Base-by-base conservation (phyloP, 1,139 yeast genomes). In the Yamadazyma aaseri region DNA sequence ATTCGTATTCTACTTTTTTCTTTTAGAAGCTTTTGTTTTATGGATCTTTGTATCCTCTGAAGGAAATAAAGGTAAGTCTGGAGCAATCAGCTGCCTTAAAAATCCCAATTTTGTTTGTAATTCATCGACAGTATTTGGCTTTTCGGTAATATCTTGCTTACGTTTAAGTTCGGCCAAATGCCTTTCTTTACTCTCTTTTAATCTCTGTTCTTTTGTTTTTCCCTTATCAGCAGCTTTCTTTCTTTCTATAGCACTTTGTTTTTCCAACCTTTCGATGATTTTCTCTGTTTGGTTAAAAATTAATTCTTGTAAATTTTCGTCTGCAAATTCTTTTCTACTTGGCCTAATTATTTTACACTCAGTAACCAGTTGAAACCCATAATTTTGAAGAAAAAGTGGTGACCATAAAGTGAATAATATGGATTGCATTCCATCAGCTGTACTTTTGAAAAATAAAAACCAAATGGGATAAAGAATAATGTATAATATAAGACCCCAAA, bases 381-480 rank as follows among this genome's bases (percentile, higher is more conserved):
- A 65, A 32, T 69, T 63, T 17, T 68, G 69, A 22, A 69, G 56
- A 23, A 87, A 65, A 15, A 83, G 77, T 0, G 97, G 96, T 3
- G 85, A 76, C 71, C 72, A 76, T 33, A 85, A 55, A 0, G 89
- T 86, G 61, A 73, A 83, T 33, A 86, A 52, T 22, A 84, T 54
- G 18, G 87, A 77, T 60, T 92, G 96, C 28, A 89, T 83, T 4
- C 97, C 98, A 42, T 81, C 81, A 23, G 58, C 57, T 7, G 86
- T 74, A 26, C 85, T 79, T 59, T 89, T 90, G 34, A 90, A 66
- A 35, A 90, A 68, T 11, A 92, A 50, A 81, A 86, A 90, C 75
- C 90, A 79, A 0, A 92, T 33, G 3, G 98, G 98, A 64, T 81
- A 86, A 32, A 84, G 42, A 2, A 89, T 4, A 25, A 87, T 42